Conservation (phyloP, 179 eudicot species). For the Nepenthes alata region DNA sequence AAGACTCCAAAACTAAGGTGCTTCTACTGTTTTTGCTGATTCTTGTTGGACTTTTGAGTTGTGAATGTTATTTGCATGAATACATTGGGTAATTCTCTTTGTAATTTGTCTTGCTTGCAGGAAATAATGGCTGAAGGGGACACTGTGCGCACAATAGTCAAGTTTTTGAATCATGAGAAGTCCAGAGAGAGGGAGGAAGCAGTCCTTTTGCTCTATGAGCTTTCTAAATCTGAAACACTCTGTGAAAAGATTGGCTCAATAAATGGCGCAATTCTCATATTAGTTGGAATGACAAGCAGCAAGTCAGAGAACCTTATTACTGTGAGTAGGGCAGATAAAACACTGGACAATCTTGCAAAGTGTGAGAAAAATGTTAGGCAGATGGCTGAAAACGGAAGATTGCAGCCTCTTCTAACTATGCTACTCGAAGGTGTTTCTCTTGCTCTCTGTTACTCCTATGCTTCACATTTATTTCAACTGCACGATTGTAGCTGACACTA, state of each 20-base stretch:
- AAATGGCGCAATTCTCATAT: constrained; percentile 79
- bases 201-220: constrained; percentile 62
- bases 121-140: constrained; percentile 79
- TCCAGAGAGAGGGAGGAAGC: constrained; percentile 77
- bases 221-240: constrained; percentile 58
- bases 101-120: constrained; percentile 24
- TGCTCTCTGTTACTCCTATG: neutral
- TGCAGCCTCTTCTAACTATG: constrained; percentile 63
- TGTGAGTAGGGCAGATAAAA: constrained; percentile 66
- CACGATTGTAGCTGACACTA: no score
- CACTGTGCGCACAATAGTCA: constrained; percentile 67
- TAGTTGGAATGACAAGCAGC: constrained; percentile 83
- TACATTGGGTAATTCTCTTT: neutral
- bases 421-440: constrained; percentile 59
- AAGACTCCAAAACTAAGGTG: constrained; percentile 81
- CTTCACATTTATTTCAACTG: neutral
- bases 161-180: constrained; percentile 61
- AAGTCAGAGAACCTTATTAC: constrained; percentile 54
- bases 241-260: constrained; percentile 76
- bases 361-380: constrained; percentile 69
- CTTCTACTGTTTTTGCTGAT: constrained; percentile 6
- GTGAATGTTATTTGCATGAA: neutral
- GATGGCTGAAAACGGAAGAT: constrained; percentile 90
- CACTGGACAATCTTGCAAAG: constrained; percentile 62
- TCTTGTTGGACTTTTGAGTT: neutral